Conservation (phyloP, 2,329 filamentous ascomycete genomes). For the Alternaria angustiovoidea region DNA sequence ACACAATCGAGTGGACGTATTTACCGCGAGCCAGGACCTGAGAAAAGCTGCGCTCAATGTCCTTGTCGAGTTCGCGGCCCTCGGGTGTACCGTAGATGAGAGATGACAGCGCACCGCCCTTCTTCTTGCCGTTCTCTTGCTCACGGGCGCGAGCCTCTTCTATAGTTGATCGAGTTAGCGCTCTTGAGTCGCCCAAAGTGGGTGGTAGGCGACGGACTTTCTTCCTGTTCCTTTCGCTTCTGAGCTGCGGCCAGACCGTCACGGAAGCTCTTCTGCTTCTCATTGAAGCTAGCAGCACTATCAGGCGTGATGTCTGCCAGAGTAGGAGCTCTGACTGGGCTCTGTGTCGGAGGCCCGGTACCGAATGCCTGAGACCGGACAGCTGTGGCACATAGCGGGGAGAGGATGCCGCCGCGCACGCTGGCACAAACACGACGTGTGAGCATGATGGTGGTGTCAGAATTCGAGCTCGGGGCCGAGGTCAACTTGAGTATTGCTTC, state of each 20-base stretch:
- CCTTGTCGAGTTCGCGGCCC: conserved; percentile 89
- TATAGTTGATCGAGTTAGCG: conserved; percentile 58
- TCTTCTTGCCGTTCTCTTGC: conserved; percentile 67
- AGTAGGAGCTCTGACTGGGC: conserved; percentile 63
- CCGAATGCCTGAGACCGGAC: conserved; percentile 39
- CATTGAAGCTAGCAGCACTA: conserved; percentile 77
- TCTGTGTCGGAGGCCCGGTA: conserved; percentile 35
- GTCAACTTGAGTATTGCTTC: background rate
- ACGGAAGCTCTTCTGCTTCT: conserved; percentile 86
- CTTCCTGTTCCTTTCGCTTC: conserved; percentile 79
- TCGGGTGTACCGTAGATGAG: conserved; percentile 98
- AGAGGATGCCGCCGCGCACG: conserved; percentile 34
- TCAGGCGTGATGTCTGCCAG: conserved; percentile 84
- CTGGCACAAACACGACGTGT: conserved; percentile 40
- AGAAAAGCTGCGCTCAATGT: conserved; percentile 95
- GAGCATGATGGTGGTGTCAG: conserved; percentile 37
- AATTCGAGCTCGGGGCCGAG: background rate
- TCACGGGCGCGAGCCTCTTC: conserved; percentile 67
- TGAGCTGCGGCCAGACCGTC: conserved; percentile 78
- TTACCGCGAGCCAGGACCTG: conserved; percentile 95
- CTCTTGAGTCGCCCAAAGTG: conserved; percentile 50
- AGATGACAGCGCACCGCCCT: conserved; percentile 75
- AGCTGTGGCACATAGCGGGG: conserved; percentile 23
- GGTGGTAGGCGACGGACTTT: conserved; percentile 72
- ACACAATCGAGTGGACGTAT: conserved; percentile 97